Base-by-base conservation (phyloP, 2,329 filamentous ascomycete genomes). In the Alternaria conjuncta region DNA sequence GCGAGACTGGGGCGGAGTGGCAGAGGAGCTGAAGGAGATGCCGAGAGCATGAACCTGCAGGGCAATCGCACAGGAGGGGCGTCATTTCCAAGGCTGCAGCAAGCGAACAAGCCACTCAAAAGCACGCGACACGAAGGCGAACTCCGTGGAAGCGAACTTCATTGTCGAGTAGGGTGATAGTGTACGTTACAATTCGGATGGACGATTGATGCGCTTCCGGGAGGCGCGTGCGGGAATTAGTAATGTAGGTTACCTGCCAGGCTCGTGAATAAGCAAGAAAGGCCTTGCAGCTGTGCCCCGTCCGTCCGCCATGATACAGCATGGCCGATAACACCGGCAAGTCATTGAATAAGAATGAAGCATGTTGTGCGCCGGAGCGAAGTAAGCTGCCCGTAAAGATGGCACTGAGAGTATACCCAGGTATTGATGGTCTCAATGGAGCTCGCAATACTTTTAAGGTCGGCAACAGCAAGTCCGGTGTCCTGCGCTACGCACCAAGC, bases 181-280 rank as follows among this genome's bases (percentile, higher is more conserved):
- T 65, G 26, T 20, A 58, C 13, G 32, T 54, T 54, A 21, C 47
- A 55, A 20, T 20, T 18, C 56, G 60, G 63, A 59, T 46, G 30
- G 21, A 49, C 56, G 18, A 43, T 49, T 50, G 30, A 57, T 58
- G 57, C 44, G 55, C 55, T 57, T 59, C 63, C 63, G 60, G 32
- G 56, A 26, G 53, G 49, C 30, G 49, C 30, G 55, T 18, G 18
- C 46, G 44, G n/a, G 11, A 28, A 64, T 68, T 68, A 68, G 53
- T 65, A 68, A 68, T 67, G 50, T 7, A 12, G 47, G 30, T 55
- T 51, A 25, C 26, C 23, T 18, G 43, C 30, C 28, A 43, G 47
- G 15, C n/a, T 11, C n/a, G 30, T 67, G 46, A 67, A 53, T 68
- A 68, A 68, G 60, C 63, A 57, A 51, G 13, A 43, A 36, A n/a